Conservation (phyloP, 495 filamentous ascomycete species). For the Aspergillus incahuasiensis region DNA sequence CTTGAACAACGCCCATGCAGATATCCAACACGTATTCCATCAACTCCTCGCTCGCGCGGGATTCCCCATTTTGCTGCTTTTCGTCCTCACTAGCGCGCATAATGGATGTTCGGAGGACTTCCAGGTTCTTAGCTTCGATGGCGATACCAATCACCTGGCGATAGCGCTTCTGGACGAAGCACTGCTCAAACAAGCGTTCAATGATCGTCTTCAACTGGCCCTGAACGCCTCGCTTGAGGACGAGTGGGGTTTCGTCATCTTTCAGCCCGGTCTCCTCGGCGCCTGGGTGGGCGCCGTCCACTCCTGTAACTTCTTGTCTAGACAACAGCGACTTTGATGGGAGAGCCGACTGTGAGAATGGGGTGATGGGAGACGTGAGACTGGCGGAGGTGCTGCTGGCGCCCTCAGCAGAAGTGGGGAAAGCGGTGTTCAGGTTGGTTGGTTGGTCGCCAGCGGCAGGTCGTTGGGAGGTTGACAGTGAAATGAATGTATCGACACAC, state of each 20-base stretch:
- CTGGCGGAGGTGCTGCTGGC: slow-evolving; percentile 62
- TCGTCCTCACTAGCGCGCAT: slow-evolving; percentile 74
- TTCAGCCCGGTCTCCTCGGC: slow-evolving; percentile 50
- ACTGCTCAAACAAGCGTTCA: slow-evolving; percentile 84
- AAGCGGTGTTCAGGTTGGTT: slow-evolving; percentile 69
- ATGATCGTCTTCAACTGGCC: slow-evolving; percentile 75
- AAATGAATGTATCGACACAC: slow-evolving; percentile 97
- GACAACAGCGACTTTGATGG: slow-evolving; percentile 93
- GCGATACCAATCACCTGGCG: slow-evolving; percentile 98
- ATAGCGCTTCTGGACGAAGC: slow-evolving; percentile 81
- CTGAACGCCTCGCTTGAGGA: slow-evolving; percentile 55
- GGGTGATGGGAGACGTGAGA: slow-evolving; percentile 81
- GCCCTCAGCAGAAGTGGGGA: slow-evolving; percentile 56
- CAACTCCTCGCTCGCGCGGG: slow-evolving; percentile 75
- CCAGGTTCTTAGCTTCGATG: slow-evolving; percentile 88
- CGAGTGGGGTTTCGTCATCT: slow-evolving; percentile 50
- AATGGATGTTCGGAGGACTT: slow-evolving; percentile 83
- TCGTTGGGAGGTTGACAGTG: slow-evolving; percentile 68
- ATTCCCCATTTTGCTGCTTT: slow-evolving; percentile 58
- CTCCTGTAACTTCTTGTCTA: slow-evolving; percentile 61
- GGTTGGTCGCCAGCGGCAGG: slow-evolving; percentile 52
- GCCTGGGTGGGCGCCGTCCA: slow-evolving; percentile 51
- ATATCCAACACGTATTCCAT: slow-evolving; percentile 96
- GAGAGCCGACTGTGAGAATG: slow-evolving; percentile 85
- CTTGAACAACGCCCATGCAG: slow-evolving; percentile 96